Percentiles rank a stretch among this genome's conserved stretches.
Conservation (phyloP, 2,329 filamentous ascomycete genomes). For the Penicillium sp. region DNA sequence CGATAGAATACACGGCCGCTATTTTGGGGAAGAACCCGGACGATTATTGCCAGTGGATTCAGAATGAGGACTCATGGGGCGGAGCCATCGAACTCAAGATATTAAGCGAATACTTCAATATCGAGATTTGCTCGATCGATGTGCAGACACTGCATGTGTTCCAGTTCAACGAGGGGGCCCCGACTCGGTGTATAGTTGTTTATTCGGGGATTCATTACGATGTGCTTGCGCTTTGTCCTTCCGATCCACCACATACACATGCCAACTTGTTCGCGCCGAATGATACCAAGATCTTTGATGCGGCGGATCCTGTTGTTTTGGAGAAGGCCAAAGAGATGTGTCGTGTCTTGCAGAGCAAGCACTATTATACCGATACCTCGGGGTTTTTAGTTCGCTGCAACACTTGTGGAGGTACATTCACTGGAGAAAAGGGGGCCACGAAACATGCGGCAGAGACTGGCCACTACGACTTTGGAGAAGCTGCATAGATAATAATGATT, state of each 20-base stretch:
- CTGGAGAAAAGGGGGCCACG: slow-evolving; percentile 52
- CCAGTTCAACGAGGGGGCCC: slow-evolving; percentile 75
- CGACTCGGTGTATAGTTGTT: slow-evolving; percentile 74
- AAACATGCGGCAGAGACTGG: slow-evolving; percentile 53
- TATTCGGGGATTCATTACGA: slow-evolving; percentile 96
- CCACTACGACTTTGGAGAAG: slow-evolving; percentile 56
- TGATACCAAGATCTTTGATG: slow-evolving; percentile 76
- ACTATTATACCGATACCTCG: slow-evolving; percentile 89
- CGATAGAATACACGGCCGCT: slow-evolving; percentile 72
- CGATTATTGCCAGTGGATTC: slow-evolving; percentile 81
- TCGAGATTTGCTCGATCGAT: slow-evolving; percentile 84
- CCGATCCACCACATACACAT: slow-evolving; percentile 59
- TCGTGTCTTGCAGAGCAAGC: slow-evolving; percentile 66
- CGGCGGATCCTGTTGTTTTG: slow-evolving; percentile 58
- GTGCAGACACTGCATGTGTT: slow-evolving; percentile 71
- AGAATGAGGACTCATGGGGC: slow-evolving; percentile 81
- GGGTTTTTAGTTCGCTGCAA: slow-evolving; percentile 80
- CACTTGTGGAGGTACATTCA: slow-evolving; percentile 50
- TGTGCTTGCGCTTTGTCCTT: slow-evolving; percentile 75
- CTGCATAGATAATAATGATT: slow-evolving; percentile 28
- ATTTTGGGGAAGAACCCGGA: slow-evolving; percentile 74
- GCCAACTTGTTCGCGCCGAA: slow-evolving; percentile 68
- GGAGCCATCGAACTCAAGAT: slow-evolving; percentile 89
- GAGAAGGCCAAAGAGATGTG: slow-evolving; percentile 68
- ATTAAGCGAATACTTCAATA: slow-evolving; percentile 78